A percentile compares a stretch with the other conserved stretches of the same genome.
phyloP scores from a whole-genome alignment of 2,329 filamentous ascomycete species.

The Rosellinia necatrix region DNA sequence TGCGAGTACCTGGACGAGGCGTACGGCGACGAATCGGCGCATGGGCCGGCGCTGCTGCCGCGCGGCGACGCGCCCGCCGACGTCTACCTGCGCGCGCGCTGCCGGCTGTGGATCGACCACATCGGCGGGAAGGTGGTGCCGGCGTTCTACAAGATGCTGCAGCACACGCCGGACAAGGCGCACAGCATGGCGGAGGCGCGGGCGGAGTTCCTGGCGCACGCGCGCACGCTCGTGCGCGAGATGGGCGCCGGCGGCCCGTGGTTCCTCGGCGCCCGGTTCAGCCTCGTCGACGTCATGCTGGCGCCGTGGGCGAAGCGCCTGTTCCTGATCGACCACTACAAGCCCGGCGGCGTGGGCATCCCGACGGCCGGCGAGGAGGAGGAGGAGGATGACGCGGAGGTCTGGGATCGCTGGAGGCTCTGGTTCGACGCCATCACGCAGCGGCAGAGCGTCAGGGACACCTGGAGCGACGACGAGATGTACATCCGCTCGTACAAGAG shows the following conservation, averaged over 20 bases:
- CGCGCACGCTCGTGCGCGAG: slow-evolving; percentile 65
- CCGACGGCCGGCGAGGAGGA: slow-evolving; percentile 39
- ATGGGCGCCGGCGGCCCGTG: slow-evolving; percentile 65
- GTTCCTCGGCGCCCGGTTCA: slow-evolving; percentile 68
- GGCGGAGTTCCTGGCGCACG: slow-evolving; percentile 59
- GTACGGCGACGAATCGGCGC: slow-evolving; percentile 51
- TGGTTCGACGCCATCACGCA: slow-evolving; percentile 66
- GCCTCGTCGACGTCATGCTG: slow-evolving; percentile 70
- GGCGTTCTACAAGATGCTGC: slow-evolving; percentile 66
- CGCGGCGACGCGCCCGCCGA: slow-evolving; percentile 41
- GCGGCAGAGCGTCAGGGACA: slow-evolving; percentile 68
- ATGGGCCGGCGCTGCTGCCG: slow-evolving; percentile 60
- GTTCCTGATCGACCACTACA: slow-evolving; percentile 78
- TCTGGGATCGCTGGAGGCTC: slow-evolving; percentile 67
- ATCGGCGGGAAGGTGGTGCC: slow-evolving; percentile 70
- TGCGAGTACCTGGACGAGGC: slow-evolving; percentile 78
- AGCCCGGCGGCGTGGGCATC: slow-evolving; percentile 58
- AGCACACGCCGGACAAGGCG: slow-evolving; percentile 56
- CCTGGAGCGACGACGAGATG: slow-evolving; percentile 68
- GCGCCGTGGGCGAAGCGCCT: slow-evolving; percentile 75
- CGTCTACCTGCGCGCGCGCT: slow-evolving; percentile 67
- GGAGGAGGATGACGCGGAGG: slow-evolving; percentile 52
- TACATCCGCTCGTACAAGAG: slow-evolving; percentile 72
- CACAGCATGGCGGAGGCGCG: slow-evolving; percentile 59
- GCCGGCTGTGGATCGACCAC: slow-evolving; percentile 76